Evolutionary conservation across 2,329 filamentous ascomycete genomes (phyloP).

Genomic region (Penicillium sp.): DNA sequence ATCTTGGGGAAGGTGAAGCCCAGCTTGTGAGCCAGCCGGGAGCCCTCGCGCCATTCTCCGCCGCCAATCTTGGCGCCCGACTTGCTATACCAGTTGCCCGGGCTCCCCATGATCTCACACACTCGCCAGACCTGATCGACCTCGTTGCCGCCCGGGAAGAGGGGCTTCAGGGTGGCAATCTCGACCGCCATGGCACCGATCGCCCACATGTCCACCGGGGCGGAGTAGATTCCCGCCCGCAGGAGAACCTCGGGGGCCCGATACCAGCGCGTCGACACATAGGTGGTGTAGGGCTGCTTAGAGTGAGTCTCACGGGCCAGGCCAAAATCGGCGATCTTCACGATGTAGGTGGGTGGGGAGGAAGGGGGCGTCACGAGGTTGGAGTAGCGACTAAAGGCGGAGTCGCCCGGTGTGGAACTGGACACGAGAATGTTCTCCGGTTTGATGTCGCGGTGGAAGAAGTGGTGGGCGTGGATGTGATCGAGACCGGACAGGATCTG

Average conservation of each 20-base stretch:
- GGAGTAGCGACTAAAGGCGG: constrained; percentile 88
- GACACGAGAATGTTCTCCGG: constrained; percentile 98
- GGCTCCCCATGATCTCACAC: constrained; percentile 98
- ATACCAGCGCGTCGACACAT: constrained; percentile 96
- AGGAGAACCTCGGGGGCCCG: constrained; percentile 87
- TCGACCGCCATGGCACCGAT: constrained; percentile 98
- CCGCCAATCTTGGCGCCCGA: constrained; percentile 78
- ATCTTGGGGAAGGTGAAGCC: constrained; percentile 99
- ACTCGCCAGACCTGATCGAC: constrained; percentile 99
- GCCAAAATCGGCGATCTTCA: constrained; percentile 98
- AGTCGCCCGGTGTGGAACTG: constrained; percentile 78
- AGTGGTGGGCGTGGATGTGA: constrained; percentile 93
- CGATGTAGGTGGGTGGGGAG: constrained; percentile 86
- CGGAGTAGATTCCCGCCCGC: constrained; percentile 91
- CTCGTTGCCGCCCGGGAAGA: constrained; percentile 96
- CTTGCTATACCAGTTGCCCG: constrained; percentile 97
- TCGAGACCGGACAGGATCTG: constrained; percentile 95
- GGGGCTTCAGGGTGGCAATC: constrained; percentile 88
- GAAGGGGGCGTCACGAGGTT: constrained; percentile 89
- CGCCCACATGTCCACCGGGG: constrained; percentile 97
- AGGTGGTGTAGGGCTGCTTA: constrained; percentile 93
- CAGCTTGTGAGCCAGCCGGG: constrained; percentile 84
- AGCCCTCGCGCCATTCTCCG: constrained; percentile 95
- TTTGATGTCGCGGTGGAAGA: constrained; percentile 99
- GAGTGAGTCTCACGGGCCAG: constrained; percentile 96